These are phyloP conservation scores for Cicer yamashitae DNA, from an alignment of 306 rosid species.

Conservation along the genomic window DNA sequence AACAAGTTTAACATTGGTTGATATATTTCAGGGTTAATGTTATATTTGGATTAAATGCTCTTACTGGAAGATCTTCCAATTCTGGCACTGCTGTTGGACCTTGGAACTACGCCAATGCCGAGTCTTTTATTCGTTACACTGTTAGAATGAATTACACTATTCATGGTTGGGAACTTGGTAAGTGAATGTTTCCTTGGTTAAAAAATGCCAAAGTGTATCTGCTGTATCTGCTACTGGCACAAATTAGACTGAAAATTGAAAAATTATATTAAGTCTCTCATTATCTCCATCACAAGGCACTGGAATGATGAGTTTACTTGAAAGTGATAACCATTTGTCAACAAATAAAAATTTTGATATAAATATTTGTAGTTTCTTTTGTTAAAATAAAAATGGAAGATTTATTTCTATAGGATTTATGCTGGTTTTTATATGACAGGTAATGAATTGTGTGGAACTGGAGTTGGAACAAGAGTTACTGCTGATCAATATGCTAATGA, in stretches of 20 bases:
- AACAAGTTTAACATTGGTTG: conserved; percentile 37
- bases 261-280: conserved; percentile 4
- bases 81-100: conserved; percentile 61
- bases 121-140: conserved; percentile 77
- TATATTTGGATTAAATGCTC: conserved; percentile 89
- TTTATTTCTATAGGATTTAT: too few relatives aligned
- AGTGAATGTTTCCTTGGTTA: conserved; percentile 43
- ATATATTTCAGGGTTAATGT: conserved; percentile 74
- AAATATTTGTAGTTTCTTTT: conserved; percentile 2
- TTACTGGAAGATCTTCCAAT: conserved; percentile 58
- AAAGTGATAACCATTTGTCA: conserved; percentile 2
- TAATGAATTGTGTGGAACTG: conserved; percentile 84
- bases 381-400: not conserved
- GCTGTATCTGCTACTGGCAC: conserved; percentile 1
- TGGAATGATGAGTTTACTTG: not conserved
- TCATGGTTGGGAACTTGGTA: conserved; percentile 97
- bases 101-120: conserved; percentile 78
- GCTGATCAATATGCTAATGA: conserved; percentile 80
- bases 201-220: conserved; percentile 9
- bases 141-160: conserved; percentile 69
- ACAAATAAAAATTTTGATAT: conserved; percentile 12
- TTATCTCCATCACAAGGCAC: not conserved
- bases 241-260: conserved; percentile 14
- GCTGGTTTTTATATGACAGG: conserved; percentile 52
- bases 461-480: conserved; percentile 70